Percentiles rank a stretch among this genome's conserved stretches.
Evolutionary conservation across 2,329 filamentous ascomycete genomes (phyloP).

Genomic region (Sarocladium kiliense): DNA sequence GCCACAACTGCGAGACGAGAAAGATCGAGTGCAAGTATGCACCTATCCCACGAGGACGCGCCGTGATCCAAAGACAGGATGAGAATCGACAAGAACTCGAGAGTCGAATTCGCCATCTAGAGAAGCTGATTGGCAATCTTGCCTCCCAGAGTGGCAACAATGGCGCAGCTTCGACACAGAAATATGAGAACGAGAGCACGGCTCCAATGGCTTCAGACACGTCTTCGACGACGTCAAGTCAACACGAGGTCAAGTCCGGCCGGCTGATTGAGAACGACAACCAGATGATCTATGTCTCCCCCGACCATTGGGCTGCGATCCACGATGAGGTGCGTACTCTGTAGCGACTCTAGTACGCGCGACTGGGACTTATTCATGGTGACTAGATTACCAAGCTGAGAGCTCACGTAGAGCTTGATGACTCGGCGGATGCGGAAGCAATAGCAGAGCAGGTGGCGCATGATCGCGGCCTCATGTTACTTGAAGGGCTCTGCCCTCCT

Average conservation of each 20-base stretch:
- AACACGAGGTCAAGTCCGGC: neutral
- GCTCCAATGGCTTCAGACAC: neutral
- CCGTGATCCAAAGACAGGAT: neutral
- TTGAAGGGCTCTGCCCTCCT: constrained; percentile 1
- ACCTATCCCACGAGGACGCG: neutral
- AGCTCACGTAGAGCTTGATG: constrained; percentile 2
- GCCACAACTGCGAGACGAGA: constrained; percentile 3
- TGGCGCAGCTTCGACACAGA: neutral
- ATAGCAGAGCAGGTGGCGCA: constrained; percentile 1
- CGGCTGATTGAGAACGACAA: constrained; percentile 5
- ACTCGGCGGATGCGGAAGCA: neutral
- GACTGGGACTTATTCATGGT: neutral
- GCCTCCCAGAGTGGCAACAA: neutral
- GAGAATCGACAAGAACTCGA: constrained; percentile 5
- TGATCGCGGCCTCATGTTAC: constrained; percentile 4
- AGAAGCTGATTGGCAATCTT: constrained; percentile 3
- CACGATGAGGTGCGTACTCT: neutral
- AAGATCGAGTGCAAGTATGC: constrained; percentile 7
- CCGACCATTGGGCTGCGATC: constrained; percentile 7
- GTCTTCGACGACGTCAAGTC: neutral
- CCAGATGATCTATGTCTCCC: constrained; percentile 8
- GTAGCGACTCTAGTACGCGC: neutral
- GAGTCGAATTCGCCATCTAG: neutral
- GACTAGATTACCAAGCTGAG: constrained; percentile 6
- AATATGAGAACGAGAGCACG: neutral